Base-by-base conservation (phyloP, 768 basidiomycete species). In the Lactarius hatsudake region DNA sequence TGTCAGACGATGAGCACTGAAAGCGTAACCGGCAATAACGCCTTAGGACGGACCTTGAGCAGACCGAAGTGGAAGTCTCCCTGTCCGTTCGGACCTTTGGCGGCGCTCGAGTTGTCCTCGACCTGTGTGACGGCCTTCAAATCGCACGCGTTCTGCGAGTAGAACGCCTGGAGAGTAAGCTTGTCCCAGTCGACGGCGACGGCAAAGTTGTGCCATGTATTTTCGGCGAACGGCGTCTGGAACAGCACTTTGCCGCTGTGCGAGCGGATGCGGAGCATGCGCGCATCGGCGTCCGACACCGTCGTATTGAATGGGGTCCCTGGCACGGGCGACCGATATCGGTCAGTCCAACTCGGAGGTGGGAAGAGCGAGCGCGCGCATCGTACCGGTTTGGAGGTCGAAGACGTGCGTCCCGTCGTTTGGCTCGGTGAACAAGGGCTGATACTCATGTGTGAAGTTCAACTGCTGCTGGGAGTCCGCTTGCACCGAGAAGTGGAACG, bases 51-150 rank as follows among this genome's bases (percentile, higher is more conserved):
- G 40, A 86, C 84, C 80, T 88, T 87, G 59, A 88, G 75, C 4
- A 87, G 72, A 2, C 83, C 86, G 69, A 87, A 82, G 71, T 87
- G 86, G 77, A 85, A 86, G 59, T 88, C 84, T 9, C 87, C 87
- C 69, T 80, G 78, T 5, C 83, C 85, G 12, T 74, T 75, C n/a
- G 78, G 62, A 4, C 85, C 85, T 2, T 72, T 51, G 7, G 76
- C 70, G 2, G 75, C 77, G 18, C 79, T 79, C 55, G 74, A 72
- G 71, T 86, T 88, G 9, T 77, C 74, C 32, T 78, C 70, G 1
- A 79, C 74, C 8, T 72, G 71, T 2, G 82, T 81, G 20, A 87
- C 86, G 5, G 78, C 72, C 59, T 74, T 67, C 8, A 87, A 79
- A 0, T 75, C 73, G 7, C 63, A 43, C 4, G 65, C 78, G 36